Base-by-base conservation (phyloP, 1,284 basidiomycete genomes). In the Cutaneotrichosporon sp. region DNA sequence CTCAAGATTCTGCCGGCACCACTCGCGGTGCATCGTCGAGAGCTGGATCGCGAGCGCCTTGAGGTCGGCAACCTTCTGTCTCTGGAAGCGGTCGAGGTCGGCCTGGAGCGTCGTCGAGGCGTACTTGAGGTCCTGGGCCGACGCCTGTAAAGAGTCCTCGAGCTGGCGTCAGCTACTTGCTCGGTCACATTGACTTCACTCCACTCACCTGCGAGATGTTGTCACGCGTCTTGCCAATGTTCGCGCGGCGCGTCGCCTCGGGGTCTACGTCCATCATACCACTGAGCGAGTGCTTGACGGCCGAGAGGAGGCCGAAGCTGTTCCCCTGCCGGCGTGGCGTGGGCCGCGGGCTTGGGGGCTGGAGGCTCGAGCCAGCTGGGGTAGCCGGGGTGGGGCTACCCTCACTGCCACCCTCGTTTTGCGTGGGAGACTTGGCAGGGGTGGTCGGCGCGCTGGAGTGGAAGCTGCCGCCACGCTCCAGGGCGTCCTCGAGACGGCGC, bases 261-360 rank as follows among this genome's bases (percentile, higher is more conserved):
- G 97, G 95, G 81, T 99, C 97, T 8, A 92, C 91, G 72, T 99
- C 97, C 89, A 99, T 97, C 87, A 99, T 95, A 11, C 92, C 92
- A 71, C 95, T 93, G 63, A 99, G 80, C 24, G 93, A 95, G 80
- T 97, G 94, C 71, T 90, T 94, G 58, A 99, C 82, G 8, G 97
- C 95, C 71, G 88, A 94, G 46, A 99, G 75, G 27, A 99, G 81
- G 7, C 94, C 95, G 83, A 91, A 91, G 1, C 91, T 90, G 56
- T 58, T 54, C 4, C 51, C 43, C 62, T 65, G 36, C 25, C 47
- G 47, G 72, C 56, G 46, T 58, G 64, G 1, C 69, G 56, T 16
- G 27, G 55, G 51, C 10, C 55, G 62, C 5, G 46, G 33, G 27
- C 47, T 50, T 3, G 47, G 25, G 5, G 47, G 47, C 47, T 50